Conservation (phyloP, 371 early-diverging fungal species). For the Entomophthora muscae region DNA sequence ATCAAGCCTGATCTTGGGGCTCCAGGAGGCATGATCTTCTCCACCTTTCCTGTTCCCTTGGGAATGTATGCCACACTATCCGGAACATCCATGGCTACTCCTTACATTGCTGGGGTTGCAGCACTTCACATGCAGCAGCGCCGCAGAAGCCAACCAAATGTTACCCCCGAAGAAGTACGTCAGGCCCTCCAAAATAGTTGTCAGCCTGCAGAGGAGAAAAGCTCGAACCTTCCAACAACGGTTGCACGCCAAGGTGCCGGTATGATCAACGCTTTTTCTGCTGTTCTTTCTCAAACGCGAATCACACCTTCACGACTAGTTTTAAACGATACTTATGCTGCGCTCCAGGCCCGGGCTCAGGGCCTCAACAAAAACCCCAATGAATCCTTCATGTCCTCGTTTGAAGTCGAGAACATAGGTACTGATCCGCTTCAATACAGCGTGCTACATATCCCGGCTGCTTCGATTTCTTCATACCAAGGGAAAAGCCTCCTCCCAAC, state of each 20-base stretch:
- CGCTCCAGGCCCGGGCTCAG: too few species aligned
- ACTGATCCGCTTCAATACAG: too few species aligned
- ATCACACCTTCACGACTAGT: slow-evolving; percentile 40
- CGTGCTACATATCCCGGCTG: too few species aligned
- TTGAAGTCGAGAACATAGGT: too few species aligned
- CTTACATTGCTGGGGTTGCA: slow-evolving; percentile 46
- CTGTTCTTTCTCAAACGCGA: slow-evolving; percentile 26
- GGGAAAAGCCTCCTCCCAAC: too few species aligned
- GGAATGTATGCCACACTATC: slow-evolving; percentile 33
- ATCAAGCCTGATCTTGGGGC: slow-evolving; percentile 50
- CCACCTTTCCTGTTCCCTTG: slow-evolving; percentile 31
- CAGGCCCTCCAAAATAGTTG: slow-evolving; percentile 30
- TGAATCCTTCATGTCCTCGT: too few species aligned
- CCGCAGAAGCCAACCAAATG: slow-evolving; percentile 8
- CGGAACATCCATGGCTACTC: slow-evolving; percentile 57
- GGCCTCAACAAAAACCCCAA: too few species aligned
- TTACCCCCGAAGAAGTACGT: slow-evolving; percentile 12
- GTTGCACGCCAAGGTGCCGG: slow-evolving; percentile 54
- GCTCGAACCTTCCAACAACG: too few species aligned
- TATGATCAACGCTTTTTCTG: slow-evolving; percentile 38
- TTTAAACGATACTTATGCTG: slow-evolving; percentile 29
- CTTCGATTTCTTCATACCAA: too few species aligned
- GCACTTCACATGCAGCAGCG: slow-evolving; percentile 32
- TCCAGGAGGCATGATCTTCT: slow-evolving; percentile 55
- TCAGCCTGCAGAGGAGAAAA: too few species aligned